Evolutionary conservation across 2,329 filamentous ascomycete species (phyloP), one percentile per base, ranked within the genome.

Genomic region (Pseudogymnoascus sp.): DNA sequence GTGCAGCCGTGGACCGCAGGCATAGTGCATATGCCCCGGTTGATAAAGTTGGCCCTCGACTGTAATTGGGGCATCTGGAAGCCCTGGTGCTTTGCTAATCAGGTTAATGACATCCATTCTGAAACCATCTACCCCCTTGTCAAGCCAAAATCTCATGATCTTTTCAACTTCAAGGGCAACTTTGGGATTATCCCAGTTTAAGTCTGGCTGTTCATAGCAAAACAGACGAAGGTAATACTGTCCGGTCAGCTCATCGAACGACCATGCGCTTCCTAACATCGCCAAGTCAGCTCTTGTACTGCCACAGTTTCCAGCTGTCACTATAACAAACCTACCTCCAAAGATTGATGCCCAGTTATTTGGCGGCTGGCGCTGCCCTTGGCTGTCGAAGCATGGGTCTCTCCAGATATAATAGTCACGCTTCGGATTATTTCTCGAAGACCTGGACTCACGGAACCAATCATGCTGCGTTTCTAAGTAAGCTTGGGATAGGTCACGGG

Each of bases 71-170:
- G 76, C 60, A 81, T 86, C 81, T 2, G 82, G 79, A 61, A 83
- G 83, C 0, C 77, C 76, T 6, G 79, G 79, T 1, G 79, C 76
- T 66, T 88, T 88, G 63, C 79, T 83, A 67, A 87, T 86, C 66
- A 85, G 82, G 68, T 88, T 87, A 63, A 88, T 85, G 0, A 85
- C 84, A 64, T 88, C 85, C 73, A 87, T 85, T 4, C 86, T 78
- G 71, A 87, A 88, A 1, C 71, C 71, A 66, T 79, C 77, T 62
- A 81, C 78, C 41, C 77, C 82, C 5, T 82, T 81, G 60, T 90
- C 78, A 0, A 91, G 78, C 89, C 89, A 91, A 71, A 90, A 91
- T 0, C 78, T 77, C 80, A 90, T 86, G 4, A 87, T 83, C 5
- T 85, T 77, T 67, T 90, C 87, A 1, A 90, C 85, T 0, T 84